Conservation (phyloP, 495 filamentous ascomycete species). For the Aspergillus campestris region DNA sequence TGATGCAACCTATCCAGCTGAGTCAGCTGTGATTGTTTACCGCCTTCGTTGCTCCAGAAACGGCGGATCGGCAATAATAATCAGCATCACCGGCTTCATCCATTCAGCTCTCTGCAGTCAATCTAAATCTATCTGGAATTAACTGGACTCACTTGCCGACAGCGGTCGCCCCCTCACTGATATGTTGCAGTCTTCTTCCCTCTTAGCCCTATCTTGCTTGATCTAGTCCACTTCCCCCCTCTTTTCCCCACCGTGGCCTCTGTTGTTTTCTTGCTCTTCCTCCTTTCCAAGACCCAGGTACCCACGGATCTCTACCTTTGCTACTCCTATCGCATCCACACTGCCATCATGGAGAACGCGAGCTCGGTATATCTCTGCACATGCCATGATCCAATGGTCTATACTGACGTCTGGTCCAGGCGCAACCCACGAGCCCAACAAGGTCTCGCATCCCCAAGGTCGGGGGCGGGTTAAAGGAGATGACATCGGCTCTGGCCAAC, state of each 20-base stretch:
- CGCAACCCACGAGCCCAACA: constrained; percentile 19
- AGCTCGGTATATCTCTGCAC: constrained; percentile 21
- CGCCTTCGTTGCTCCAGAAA: constrained; percentile 33
- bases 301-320: not conserved
- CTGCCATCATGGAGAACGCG: constrained; percentile 28
- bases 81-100: not conserved
- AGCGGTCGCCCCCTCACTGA: not conserved
- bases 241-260: constrained; percentile 2
- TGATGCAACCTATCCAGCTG: constrained; percentile 5
- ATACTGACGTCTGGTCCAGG: constrained; percentile 12
- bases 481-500: constrained; percentile 61
- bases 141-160: constrained; percentile 1
- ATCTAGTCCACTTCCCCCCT: not conserved
- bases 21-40: constrained; percentile 37
- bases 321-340: not conserved
- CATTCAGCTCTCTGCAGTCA: not conserved
- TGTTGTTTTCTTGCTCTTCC: constrained; percentile 10
- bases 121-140: not conserved
- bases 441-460: constrained; percentile 30
- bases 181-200: constrained; percentile 4
- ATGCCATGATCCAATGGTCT: not conserved
- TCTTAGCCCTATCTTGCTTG: not conserved
- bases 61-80: constrained; percentile 5
- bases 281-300: constrained; percentile 1
- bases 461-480: constrained; percentile 36